Conservation (phyloP, 2,329 filamentous ascomycete species). For the Ophiostoma angusticollis region DNA sequence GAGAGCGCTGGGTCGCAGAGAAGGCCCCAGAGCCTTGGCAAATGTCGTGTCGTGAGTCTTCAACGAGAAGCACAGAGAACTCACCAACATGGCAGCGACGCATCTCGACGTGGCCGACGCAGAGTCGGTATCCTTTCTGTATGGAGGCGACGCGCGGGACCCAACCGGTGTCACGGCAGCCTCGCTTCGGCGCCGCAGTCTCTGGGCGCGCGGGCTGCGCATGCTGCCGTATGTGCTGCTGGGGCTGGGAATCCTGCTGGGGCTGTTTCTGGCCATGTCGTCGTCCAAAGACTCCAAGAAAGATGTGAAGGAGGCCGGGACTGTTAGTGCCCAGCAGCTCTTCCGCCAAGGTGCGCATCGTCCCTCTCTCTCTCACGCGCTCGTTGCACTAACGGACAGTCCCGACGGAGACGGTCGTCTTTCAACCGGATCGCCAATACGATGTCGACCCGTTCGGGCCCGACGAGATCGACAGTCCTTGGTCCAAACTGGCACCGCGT, state of each 20-base stretch:
- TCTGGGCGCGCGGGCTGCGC: background rate
- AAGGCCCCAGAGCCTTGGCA: no score
- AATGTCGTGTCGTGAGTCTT: no score
- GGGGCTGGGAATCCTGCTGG: background rate
- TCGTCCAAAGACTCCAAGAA: background rate
- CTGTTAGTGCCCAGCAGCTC: no score
- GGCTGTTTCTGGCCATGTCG: background rate
- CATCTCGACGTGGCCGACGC: constrained; percentile 8
- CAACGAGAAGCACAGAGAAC: no score
- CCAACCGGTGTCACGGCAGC: no score
- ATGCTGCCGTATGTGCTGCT: constrained; percentile 2
- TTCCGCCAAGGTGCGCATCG: background rate
- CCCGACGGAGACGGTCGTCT: constrained; percentile 8
- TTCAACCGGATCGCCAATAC: constrained; percentile 10
- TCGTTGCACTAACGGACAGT: constrained; percentile 4
- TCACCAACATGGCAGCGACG: constrained; percentile 7
- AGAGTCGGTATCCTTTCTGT: constrained; percentile 12
- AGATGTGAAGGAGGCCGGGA: no score
- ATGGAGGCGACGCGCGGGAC: background rate
- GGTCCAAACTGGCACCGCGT: constrained; percentile 11
- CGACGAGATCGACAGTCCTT: constrained; percentile 8
- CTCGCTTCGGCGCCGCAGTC: background rate
- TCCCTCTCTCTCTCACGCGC: background rate
- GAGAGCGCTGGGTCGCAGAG: no score
- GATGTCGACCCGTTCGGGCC: constrained; percentile 14